Evolutionary conservation across 441 rosid genomes (phyloP), one percentile per base, ranked within the genome.

Genomic region (Erodium trifolium): DNA sequence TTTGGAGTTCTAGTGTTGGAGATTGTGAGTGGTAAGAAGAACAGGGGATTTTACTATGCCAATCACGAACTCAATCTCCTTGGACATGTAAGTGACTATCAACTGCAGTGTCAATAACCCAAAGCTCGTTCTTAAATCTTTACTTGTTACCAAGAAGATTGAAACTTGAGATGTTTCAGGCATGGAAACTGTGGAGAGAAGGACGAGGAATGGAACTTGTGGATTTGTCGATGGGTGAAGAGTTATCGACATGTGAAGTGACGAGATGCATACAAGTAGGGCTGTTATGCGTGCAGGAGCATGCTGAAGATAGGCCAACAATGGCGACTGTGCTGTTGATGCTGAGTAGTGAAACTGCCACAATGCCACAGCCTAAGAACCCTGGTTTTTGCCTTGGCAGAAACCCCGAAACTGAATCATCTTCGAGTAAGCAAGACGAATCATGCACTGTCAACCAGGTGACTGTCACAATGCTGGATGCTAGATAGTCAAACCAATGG

Each of bases 361-460:
- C 89, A 14, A 14, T 55, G 81, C 79, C 79, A 0, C 85, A 75
- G 35, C 96, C 98, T 18, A 85, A 81, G 78, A 71, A 79, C 0
- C 97, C 97, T 0, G 94, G 96, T 3, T 93, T 81, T 55, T 55
- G 57, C 5, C 57, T 51, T 2, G 57, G 57, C 14, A 51, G 57
- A 5, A 51, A 51, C 57, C 16, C 16, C 6, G 90, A 91, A 16
- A 84, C 87, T 13, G 86, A 83, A 75, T 89, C 90, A 1, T 91
- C 94, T 1, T 81, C 89, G 1, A 82, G 87, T 35, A 89, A 80
- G 70, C 87, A 72, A 1, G 86, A 87, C 11, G 82, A 81, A 70
- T 71, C 89, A 3, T 89, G 78, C 77, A 76, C 89, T n/a, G 87
- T 93, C 60, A 93, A 91, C 82, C 88, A 91, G 73, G 86, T 91